Evolutionary conservation across 2,329 filamentous ascomycete genomes (phyloP), one percentile per base, ranked within the genome.

Genomic region (Colletotrichum cordylinicola): DNA sequence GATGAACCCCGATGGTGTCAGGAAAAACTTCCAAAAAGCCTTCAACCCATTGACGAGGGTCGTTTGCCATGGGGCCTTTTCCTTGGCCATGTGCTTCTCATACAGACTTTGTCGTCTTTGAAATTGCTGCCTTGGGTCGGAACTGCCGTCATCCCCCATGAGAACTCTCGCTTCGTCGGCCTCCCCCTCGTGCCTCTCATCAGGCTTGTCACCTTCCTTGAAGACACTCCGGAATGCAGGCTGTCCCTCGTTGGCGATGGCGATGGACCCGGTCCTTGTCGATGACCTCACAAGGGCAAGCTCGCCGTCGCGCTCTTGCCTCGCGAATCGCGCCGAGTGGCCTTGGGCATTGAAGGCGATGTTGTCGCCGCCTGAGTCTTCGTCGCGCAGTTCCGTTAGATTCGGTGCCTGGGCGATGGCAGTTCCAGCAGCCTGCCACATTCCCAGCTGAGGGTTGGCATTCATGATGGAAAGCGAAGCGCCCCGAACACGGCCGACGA

Each of bases 361-460:
- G 72, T 82, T 80, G 70, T 67, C 66, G 65, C 78, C 81, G 61
- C 81, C 81, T 1, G 77, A 78, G 21, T 80, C 76, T 21, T 79
- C 71, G 65, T 81, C 80, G 66, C 81, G 80, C 8, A 82, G 79
- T 73, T 82, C 81, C 0, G 78, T 79, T 37, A 82, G 78, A 37
- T 80, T 81, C 27, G 81, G 81, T 5, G 81, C 81, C 58, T 82
- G 81, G 16, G 80, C 81, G 64, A 82, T 81, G 60, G 81, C 81
- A 18, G 81, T 82, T 64, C 81, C 81, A 52, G 81, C 78, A 65
- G 81, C 81, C 76, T 82, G 81, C 81, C 81, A 82, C 71, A 81
- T 79, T 70, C 81, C 81, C 55, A 82, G 76, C 74, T 82, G 81
- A 4, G 80, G 81, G 64, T 80, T 82, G 56, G 77, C 76, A 37